Percentiles rank a stretch among this genome's conserved stretches.
Evolutionary conservation across 345 rosid genomes (phyloP).

Genomic region (Ceriops zippeliana): DNA sequence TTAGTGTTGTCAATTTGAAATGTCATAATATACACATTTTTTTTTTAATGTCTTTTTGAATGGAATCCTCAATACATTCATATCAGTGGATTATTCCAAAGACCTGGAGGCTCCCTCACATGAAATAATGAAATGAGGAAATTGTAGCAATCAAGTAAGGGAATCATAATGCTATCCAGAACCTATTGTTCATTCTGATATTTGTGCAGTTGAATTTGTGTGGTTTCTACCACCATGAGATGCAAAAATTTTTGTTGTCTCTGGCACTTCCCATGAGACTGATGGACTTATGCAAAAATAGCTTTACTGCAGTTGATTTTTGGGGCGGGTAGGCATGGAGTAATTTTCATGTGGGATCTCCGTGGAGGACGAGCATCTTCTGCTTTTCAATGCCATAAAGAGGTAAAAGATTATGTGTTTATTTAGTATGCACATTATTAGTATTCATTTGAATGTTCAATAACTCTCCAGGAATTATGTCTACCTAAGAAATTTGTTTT

Average conservation of each 20-base stretch:
- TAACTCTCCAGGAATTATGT: too few relatives aligned
- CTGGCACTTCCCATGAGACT: not conserved
- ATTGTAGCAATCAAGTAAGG: not conserved
- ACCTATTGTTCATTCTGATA: not conserved
- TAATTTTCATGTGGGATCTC: constrained; percentile 78
- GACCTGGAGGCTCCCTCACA: not conserved
- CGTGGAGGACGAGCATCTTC: constrained; percentile 76
- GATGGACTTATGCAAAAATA: constrained; percentile 4
- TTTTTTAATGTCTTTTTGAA: not conserved
- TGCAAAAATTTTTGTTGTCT: not conserved
- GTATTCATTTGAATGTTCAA: too few relatives aligned
- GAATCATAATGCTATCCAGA: not conserved
- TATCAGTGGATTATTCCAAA: not conserved
- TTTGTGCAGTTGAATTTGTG: not conserved
- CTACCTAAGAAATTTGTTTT: too few relatives aligned
- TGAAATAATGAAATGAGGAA: not conserved
- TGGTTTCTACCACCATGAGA: not conserved
- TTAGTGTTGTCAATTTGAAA: too few relatives aligned
- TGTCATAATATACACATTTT: not conserved
- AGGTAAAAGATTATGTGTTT: constrained; percentile 31
- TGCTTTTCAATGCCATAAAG: constrained; percentile 63
- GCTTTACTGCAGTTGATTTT: constrained; percentile 51
- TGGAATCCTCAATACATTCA: not conserved
- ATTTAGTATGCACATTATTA: too few relatives aligned
- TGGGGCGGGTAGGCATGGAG: constrained; percentile 74